phyloP scores from a whole-genome alignment of 2,329 filamentous ascomycete genomes.

The Xylariaceae sp. region DNA sequence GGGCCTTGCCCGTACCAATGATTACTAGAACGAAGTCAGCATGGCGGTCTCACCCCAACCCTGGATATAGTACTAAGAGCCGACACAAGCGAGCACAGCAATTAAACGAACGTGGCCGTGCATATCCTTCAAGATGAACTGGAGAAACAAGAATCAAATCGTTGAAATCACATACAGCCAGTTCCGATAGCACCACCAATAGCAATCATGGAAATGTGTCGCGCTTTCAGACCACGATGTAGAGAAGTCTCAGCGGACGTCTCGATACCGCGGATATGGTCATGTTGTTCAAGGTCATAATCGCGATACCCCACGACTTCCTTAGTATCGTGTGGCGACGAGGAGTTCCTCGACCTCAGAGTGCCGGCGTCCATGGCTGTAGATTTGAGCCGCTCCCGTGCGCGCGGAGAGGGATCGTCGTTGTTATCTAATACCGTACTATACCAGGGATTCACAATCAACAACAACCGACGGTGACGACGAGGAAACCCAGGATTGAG shows the following conservation, averaged over 20 bases:
- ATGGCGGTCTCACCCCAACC: background rate
- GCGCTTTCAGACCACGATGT: slow-evolving; percentile 59
- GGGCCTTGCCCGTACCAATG: slow-evolving; percentile 67
- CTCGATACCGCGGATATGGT: slow-evolving; percentile 55
- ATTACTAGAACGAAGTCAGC: slow-evolving; percentile 53
- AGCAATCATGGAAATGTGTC: slow-evolving; percentile 66
- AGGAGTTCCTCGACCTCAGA: slow-evolving; percentile 39
- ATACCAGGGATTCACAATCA: background rate
- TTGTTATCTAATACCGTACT: background rate
- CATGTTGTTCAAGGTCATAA: slow-evolving; percentile 33
- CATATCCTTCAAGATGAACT: too few species aligned
- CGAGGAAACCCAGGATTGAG: too few species aligned
- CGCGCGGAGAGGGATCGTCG: background rate
- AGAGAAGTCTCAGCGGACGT: slow-evolving; percentile 55
- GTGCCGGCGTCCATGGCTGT: slow-evolving; percentile 35
- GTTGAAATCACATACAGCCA: slow-evolving; percentile 50
- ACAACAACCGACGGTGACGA: too few species aligned
- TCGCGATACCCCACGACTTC: slow-evolving; percentile 37
- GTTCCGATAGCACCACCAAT: slow-evolving; percentile 78
- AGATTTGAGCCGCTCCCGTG: background rate
- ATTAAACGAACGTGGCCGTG: too few species aligned
- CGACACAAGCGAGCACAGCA: too few species aligned
- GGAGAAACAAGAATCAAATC: too few species aligned
- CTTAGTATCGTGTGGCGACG: slow-evolving; percentile 37
- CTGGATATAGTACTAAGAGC: too few species aligned